Conservation (phyloP, 345 rosid species). For the Rhodomyrtus tomentosa region DNA sequence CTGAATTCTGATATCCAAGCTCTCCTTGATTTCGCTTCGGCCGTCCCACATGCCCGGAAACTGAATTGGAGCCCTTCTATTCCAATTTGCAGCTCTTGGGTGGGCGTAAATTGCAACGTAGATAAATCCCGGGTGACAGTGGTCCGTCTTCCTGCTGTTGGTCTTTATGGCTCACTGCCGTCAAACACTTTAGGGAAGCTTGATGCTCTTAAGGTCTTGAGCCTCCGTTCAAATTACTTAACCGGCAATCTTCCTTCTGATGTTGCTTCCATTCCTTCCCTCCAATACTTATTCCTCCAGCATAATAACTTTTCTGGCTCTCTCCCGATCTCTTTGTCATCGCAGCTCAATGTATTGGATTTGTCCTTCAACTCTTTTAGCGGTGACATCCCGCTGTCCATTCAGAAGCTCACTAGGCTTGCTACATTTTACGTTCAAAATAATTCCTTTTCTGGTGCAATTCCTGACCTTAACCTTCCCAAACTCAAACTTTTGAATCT, state of each 20-base stretch:
- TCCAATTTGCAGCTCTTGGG: slow-evolving; percentile 51
- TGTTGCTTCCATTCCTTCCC: slow-evolving; percentile 46
- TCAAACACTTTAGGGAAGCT: slow-evolving; percentile 40
- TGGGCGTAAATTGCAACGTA: slow-evolving; percentile 44
- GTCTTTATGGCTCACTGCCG: slow-evolving; percentile 54
- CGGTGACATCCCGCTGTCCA: slow-evolving; percentile 27
- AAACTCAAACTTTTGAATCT: slow-evolving; percentile 42
- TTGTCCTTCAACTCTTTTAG: slow-evolving; percentile 59
- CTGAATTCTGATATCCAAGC: slow-evolving; percentile 59
- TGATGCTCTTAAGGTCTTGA: slow-evolving; percentile 41
- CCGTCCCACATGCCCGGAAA: slow-evolving; percentile 57
- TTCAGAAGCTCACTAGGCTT: slow-evolving; percentile 30
- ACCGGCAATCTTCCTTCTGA: slow-evolving; percentile 54
- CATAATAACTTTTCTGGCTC: slow-evolving; percentile 51
- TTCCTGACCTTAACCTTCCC: slow-evolving; percentile 34
- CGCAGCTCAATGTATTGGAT: slow-evolving; percentile 39
- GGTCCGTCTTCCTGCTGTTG: slow-evolving; percentile 60
- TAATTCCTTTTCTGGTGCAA: slow-evolving; percentile 41
- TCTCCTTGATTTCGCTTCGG: slow-evolving; percentile 56
- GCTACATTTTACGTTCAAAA: slow-evolving; percentile 33
- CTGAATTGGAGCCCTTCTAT: slow-evolving; percentile 60
- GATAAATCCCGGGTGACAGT: slow-evolving; percentile 27
- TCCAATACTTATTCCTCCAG: slow-evolving; percentile 48
- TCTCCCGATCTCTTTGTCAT: slow-evolving; percentile 24
- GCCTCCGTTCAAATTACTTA: slow-evolving; percentile 65